Evolutionary conservation across 1,284 basidiomycete genomes (phyloP).

Genomic region (Naganishia cerealis): DNA sequence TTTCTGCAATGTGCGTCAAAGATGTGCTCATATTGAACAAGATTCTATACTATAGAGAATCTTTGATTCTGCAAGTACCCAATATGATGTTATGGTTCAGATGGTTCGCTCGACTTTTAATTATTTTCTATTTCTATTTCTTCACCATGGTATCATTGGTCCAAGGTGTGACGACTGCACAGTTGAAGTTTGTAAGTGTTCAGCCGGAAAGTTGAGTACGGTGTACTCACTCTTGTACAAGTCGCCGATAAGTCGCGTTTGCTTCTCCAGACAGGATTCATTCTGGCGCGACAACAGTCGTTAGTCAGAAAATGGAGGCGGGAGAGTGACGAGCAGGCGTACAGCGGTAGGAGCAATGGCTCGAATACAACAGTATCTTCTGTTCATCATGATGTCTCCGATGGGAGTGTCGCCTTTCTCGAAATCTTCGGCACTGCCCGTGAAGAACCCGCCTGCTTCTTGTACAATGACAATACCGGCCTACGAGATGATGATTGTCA

Average conservation of each 20-base stretch:
- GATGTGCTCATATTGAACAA: too few relatives aligned
- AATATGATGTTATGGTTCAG: too few relatives aligned
- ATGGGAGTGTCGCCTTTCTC: constrained; percentile 51
- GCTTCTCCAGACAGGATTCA: constrained; percentile 71
- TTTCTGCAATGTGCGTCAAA: background rate
- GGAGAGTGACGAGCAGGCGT: background rate
- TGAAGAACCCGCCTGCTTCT: constrained; percentile 78
- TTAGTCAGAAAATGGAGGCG: background rate
- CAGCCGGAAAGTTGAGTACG: too few relatives aligned
- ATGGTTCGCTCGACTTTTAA: background rate
- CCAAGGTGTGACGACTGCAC: constrained; percentile 20
- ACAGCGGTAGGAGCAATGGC: constrained; percentile 29
- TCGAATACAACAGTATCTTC: constrained; percentile 61
- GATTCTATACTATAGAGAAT: too few relatives aligned
- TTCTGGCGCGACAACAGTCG: constrained; percentile 24
- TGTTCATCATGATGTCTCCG: constrained; percentile 71
- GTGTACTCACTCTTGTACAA: constrained; percentile 70
- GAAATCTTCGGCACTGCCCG: constrained; percentile 62
- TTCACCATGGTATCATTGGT: constrained; percentile 26
- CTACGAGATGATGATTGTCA: constrained; percentile 47
- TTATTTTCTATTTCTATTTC: constrained; percentile 1
- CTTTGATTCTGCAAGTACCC: too few relatives aligned
- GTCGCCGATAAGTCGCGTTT: constrained; percentile 75
- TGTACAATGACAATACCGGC: constrained; percentile 86
- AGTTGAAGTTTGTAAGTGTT: background rate